Base-by-base conservation (phyloP, 208 protist species). In the Trypanosoma conorhini region DNA sequence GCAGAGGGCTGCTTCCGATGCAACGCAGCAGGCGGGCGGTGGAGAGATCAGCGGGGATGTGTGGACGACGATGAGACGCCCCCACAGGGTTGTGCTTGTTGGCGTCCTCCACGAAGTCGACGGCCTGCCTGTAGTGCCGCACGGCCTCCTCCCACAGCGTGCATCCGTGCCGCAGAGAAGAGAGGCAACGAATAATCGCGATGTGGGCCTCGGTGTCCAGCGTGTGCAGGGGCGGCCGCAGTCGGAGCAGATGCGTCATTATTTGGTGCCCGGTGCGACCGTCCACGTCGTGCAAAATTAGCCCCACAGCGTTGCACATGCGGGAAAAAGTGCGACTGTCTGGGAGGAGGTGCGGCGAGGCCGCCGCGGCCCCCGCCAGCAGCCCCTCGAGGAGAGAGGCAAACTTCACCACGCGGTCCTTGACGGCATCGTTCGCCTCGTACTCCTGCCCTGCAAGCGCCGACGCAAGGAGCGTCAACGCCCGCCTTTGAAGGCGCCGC, bases 91-190 rank as follows among this genome's bases (percentile, higher is more conserved):
- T 21, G n/a, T 56, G 30, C 30, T 19, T 12, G 31, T 21, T 35
- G 9, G 17, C 30, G 52, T 44, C 24, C 33, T 21, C 30, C 28
- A 55, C n/a, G 19, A 30, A 30, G 0, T 24, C 4, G 3, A 74
- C 31, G 8, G 71, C 54, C 38, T 28, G 19, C 21, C 13, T 48
- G 56, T 70, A 76, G 31, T 76, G 62, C 22, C 38, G 21, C 3
- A 76, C 33, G 30, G 71, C 71, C 17, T 62, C 46, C 17, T 59
- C 46, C 71, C 71, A 76, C 1, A 76, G 26, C 46, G 63, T 70
- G 33, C 71, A 76, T 15, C 71, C 71, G 40, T 76, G 63, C 19
- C 71, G 71, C 62, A 76, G 65, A 38, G 54, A 60, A 28, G 63
- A 21, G 31, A 76, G 31, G 42, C 71, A 76, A 54, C 71, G 71